These are phyloP conservation scores for Cronartium quercuum DNA, from an alignment of 1,284 basidiomycete species.

Conservation along the genomic window DNA sequence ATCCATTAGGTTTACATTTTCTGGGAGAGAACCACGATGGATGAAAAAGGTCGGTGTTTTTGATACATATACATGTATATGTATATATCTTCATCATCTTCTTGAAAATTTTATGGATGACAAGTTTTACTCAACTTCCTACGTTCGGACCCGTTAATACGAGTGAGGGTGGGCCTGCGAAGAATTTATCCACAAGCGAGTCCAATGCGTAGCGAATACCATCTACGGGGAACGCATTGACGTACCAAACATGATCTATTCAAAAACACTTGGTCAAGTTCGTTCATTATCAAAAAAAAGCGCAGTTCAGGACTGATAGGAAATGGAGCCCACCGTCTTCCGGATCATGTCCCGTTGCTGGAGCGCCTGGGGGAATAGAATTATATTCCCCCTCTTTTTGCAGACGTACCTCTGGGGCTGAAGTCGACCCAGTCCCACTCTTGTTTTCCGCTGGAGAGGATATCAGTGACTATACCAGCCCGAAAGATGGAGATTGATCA, in stretches of 20 bases:
- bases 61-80: background rate
- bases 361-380: constrained; percentile 3
- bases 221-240: constrained; percentile 24
- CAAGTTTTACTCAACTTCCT: constrained; percentile 1
- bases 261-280: background rate
- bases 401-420: background rate
- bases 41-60: background rate
- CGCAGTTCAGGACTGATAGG: background rate
- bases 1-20: constrained; percentile 10
- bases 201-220: constrained; percentile 33
- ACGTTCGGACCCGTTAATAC: constrained; percentile 32
- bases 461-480: constrained; percentile 14
- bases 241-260: constrained; percentile 32
- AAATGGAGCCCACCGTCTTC: constrained; percentile 1
- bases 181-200: background rate
- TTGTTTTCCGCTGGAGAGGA: constrained; percentile 21
- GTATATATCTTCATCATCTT: no score
- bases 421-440: constrained; percentile 23
- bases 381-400: constrained; percentile 11
- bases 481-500: background rate
- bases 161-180: background rate
- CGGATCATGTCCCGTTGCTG: constrained; percentile 13
- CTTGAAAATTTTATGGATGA: background rate
- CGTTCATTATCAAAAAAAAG: background rate
- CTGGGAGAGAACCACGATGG: background rate